These are phyloP conservation scores for Picea sitchensis DNA, from an alignment of 75 land plant species.

Conservation along the genomic window DNA sequence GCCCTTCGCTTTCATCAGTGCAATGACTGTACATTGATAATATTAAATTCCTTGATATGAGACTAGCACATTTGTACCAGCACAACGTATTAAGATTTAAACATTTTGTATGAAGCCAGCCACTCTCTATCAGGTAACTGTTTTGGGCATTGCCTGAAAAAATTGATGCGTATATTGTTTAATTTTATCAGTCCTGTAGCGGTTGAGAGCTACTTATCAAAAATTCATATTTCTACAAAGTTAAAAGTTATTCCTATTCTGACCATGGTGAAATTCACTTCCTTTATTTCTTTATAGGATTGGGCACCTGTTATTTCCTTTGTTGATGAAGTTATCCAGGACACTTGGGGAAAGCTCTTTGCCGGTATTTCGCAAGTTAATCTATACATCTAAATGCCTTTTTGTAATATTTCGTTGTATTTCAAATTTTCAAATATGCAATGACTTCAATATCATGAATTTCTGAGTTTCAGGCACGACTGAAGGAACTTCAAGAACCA, in stretches of 20 bases:
- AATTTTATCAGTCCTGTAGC: background rate
- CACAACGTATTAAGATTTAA: too few relatives aligned
- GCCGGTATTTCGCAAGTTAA: background rate
- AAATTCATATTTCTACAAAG: background rate
- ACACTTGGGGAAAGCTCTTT: conserved; percentile 46
- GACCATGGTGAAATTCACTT: background rate
- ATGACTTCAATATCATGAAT: background rate
- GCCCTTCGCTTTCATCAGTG: too few relatives aligned
- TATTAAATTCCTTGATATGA: too few relatives aligned
- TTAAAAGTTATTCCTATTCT: background rate
- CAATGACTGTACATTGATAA: too few relatives aligned
- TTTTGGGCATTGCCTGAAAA: background rate
- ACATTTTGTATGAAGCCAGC: too few relatives aligned
- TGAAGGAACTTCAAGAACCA: conserved; percentile 4
- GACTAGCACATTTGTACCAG: too few relatives aligned
- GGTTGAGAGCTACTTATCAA: background rate
- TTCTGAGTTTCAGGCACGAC: background rate
- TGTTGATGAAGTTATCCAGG: conserved; percentile 45
- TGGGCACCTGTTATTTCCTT: conserved; percentile 67
- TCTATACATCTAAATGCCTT: background rate
- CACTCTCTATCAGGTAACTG: background rate
- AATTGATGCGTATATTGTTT: background rate
- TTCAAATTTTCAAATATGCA: background rate
- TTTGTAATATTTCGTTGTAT: background rate
- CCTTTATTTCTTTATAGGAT: conserved; percentile 50